These are phyloP conservation scores for Neurospora sp. DNA, from an alignment of 495 filamentous ascomycete genomes.

Conservation along the genomic window DNA sequence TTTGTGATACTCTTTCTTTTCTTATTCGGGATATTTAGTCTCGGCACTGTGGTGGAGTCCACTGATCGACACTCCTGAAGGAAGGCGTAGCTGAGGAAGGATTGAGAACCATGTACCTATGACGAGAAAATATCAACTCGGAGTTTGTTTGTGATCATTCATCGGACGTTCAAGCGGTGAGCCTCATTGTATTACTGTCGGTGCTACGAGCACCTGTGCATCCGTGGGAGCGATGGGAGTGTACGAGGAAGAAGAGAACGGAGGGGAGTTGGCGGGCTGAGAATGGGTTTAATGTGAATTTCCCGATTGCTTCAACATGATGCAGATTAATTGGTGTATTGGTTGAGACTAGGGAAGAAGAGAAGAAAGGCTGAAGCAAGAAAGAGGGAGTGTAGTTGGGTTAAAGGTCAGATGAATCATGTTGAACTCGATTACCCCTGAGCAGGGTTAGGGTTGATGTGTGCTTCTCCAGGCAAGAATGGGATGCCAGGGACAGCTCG, in stretches of 20 bases:
- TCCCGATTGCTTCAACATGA: background rate
- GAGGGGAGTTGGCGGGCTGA: background rate
- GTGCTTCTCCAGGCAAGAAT: background rate
- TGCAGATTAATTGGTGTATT: background rate
- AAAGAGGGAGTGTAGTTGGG: background rate
- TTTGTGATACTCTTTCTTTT: too few species aligned
- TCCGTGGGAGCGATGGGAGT: background rate
- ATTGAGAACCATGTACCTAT: background rate
- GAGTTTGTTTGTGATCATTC: background rate
- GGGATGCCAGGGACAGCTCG: background rate
- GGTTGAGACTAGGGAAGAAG: too few species aligned
- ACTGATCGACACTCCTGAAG: background rate
- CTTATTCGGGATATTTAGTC: background rate
- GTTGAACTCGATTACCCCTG: background rate
- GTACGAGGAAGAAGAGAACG: background rate
- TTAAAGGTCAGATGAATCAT: background rate
- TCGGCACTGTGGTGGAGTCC: background rate
- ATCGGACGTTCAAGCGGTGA: background rate
- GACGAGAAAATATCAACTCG: background rate
- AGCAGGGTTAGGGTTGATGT: background rate
- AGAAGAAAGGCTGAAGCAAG: background rate
- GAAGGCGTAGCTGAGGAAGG: background rate
- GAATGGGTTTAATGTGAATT: background rate
- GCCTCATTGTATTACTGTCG: background rate
- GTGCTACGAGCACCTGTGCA: background rate